A percentile compares a stretch with the other conserved stretches of the same genome.
phyloP scores from a whole-genome alignment of 2,329 filamentous ascomycete genomes.

The Catunica adiposa region DNA sequence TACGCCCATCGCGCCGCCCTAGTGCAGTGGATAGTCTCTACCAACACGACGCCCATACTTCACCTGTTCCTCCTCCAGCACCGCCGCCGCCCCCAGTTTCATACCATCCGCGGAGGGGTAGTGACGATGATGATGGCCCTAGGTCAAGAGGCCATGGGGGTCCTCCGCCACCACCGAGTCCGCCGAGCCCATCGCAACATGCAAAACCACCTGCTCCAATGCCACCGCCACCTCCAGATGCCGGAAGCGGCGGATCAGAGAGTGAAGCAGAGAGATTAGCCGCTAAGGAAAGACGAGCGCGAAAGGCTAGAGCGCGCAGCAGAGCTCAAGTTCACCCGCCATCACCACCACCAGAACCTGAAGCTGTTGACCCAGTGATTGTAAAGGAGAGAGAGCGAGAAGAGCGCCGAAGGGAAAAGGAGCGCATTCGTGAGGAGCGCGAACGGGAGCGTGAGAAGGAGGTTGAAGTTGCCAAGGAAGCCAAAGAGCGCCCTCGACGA shows the following conservation, averaged over 20 bases:
- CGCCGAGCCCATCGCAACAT: constrained; percentile 5
- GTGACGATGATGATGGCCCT: not conserved
- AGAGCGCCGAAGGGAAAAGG: constrained; percentile 15
- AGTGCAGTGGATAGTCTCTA: constrained; percentile 6
- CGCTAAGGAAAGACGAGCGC: constrained; percentile 11
- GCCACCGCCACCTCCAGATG: constrained; percentile 1
- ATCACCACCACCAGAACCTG: constrained; percentile 11
- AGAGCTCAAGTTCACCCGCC: constrained; percentile 10
- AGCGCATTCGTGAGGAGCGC: constrained; percentile 11
- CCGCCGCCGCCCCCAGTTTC: not conserved
- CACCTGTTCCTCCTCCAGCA: constrained; percentile 1
- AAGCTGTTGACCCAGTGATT: constrained; percentile 1
- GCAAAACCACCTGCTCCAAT: not conserved
- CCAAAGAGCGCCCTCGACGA: constrained; percentile 9
- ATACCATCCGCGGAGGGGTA: not conserved
- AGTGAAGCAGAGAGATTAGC: constrained; percentile 11
- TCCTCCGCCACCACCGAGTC: constrained; percentile 10
- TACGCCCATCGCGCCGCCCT: constrained; percentile 5
- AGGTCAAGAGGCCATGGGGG: not conserved
- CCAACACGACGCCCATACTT: not conserved
- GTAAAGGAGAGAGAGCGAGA: constrained; percentile 9
- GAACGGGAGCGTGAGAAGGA: constrained; percentile 11
- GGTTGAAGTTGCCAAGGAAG: constrained; percentile 16
- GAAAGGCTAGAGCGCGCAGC: constrained; percentile 10
- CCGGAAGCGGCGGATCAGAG: not conserved